A percentile compares a stretch with the other conserved stretches of the same genome.
Evolutionary conservation across 2,329 filamentous ascomycete species (phyloP).

Genomic region (Fragosphaeria purpurea): DNA sequence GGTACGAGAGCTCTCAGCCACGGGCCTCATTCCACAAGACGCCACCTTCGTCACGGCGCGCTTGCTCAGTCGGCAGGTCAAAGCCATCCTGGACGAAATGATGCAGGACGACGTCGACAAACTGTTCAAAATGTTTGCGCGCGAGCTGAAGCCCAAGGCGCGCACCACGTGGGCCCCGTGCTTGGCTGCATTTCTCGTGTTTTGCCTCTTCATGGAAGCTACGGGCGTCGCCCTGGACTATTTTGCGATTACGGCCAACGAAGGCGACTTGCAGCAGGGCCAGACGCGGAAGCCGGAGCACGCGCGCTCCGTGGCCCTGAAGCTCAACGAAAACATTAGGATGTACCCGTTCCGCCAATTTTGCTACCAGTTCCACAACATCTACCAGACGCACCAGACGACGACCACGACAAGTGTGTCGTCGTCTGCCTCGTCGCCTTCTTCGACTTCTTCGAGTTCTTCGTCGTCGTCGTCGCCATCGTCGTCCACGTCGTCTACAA

Average conservation of each 20-base stretch:
- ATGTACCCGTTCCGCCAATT: conserved; percentile 45
- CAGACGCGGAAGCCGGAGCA: conserved; percentile 19
- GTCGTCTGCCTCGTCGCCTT: conserved; percentile 1
- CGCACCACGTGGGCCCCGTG: conserved; percentile 47
- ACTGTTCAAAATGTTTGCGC: conserved; percentile 43
- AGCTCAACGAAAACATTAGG: conserved; percentile 41
- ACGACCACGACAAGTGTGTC: conserved; percentile 35
- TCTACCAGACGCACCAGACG: conserved; percentile 46
- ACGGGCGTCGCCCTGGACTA: conserved; percentile 43
- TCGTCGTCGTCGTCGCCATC: background rate
- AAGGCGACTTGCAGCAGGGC: conserved; percentile 32
- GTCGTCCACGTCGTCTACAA: conserved; percentile 27
- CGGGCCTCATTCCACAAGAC: conserved; percentile 34
- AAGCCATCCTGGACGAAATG: conserved; percentile 45
- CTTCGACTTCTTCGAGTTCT: background rate
- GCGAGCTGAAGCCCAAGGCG: conserved; percentile 43
- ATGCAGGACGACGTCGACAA: conserved; percentile 39
- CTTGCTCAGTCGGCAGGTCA: conserved; percentile 46
- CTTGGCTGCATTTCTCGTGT: conserved; percentile 44
- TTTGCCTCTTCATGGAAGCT: conserved; percentile 50
- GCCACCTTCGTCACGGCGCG: conserved; percentile 38
- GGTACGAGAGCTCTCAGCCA: conserved; percentile 30
- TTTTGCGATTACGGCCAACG: conserved; percentile 41
- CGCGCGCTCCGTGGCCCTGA: conserved; percentile 31
- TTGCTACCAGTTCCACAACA: conserved; percentile 49